Percentiles rank a stretch among this genome's conserved stretches.
phyloP scores from a whole-genome alignment of 2,329 filamentous ascomycete species.

The Ophiostoma ulmi region DNA sequence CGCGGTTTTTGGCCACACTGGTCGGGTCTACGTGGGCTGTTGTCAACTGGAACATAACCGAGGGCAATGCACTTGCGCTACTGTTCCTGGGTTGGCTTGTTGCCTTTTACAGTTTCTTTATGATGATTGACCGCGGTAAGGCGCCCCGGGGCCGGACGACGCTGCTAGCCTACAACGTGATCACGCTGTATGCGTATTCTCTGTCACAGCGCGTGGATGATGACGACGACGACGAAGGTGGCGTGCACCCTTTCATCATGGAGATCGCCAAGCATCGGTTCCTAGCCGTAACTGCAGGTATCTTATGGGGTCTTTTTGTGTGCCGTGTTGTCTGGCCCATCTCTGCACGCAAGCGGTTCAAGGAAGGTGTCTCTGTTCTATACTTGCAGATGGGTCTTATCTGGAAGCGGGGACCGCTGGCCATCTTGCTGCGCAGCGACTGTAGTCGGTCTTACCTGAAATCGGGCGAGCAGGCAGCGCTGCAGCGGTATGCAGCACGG shows the following conservation, averaged over 20 bases:
- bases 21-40: slow-evolving; percentile 73
- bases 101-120: slow-evolving; percentile 78
- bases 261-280: slow-evolving; percentile 87
- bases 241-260: slow-evolving; percentile 73
- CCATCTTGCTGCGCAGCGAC: slow-evolving; percentile 60
- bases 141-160: slow-evolving; percentile 91
- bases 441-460: slow-evolving; percentile 68
- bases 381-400: slow-evolving; percentile 94
- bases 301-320: slow-evolving; percentile 86
- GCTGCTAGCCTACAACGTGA: slow-evolving; percentile 92
- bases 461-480: slow-evolving; percentile 77
- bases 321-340: slow-evolving; percentile 92
- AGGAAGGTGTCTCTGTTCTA: slow-evolving; percentile 81
- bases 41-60: slow-evolving; percentile 69
- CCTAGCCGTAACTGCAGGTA: slow-evolving; percentile 77
- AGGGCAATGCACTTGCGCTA: slow-evolving; percentile 69
- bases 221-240: slow-evolving; percentile 84
- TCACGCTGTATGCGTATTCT: slow-evolving; percentile 89
- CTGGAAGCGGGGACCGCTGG: slow-evolving; percentile 89
- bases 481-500: slow-evolving; percentile 73
- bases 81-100: slow-evolving; percentile 77
- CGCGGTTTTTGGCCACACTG: slow-evolving; percentile 80
- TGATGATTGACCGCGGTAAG: slow-evolving; percentile 78
- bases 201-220: slow-evolving; percentile 73
- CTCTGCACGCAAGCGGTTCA: slow-evolving; percentile 79